Evolutionary conservation across 805 yeast species (phyloP).

Genomic region (Cephaloascus albidus): DNA sequence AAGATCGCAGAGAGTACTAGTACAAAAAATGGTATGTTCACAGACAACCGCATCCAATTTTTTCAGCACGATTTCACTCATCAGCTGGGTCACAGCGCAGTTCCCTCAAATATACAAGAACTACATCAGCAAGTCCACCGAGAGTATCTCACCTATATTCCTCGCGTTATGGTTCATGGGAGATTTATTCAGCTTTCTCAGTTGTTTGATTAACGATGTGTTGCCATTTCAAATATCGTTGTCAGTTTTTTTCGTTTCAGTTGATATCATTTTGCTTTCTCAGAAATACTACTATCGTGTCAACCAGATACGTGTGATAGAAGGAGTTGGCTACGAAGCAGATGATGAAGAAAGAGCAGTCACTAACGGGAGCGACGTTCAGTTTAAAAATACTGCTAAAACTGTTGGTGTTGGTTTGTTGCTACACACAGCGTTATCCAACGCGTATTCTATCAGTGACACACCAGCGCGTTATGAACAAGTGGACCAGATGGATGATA

Average conservation of each 20-base stretch:
- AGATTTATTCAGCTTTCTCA: conserved; percentile 21
- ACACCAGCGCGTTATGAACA: too few species aligned
- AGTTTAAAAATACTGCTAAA: too few species aligned
- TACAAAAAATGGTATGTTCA: conserved; percentile 2
- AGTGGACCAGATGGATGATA: too few species aligned
- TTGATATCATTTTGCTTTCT: conserved; percentile 26
- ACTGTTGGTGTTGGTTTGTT: neutral
- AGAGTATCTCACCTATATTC: conserved; percentile 29
- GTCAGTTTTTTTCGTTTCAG: conserved; percentile 27
- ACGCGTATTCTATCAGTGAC: too few species aligned
- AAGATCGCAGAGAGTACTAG: conserved; percentile 2
- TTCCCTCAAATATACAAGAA: conserved; percentile 28
- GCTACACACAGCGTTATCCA: neutral
- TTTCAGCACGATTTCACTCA: conserved; percentile 24
- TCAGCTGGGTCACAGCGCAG: conserved; percentile 34
- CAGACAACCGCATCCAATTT: conserved; percentile 2
- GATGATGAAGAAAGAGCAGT: neutral
- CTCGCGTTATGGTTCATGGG: conserved; percentile 32
- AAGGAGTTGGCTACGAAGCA: neutral
- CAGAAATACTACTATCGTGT: conserved; percentile 32
- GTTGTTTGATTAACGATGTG: conserved; percentile 29
- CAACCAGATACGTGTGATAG: conserved; percentile 11
- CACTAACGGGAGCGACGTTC: too few species aligned
- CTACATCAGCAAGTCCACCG: conserved; percentile 25
- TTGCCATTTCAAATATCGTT: conserved; percentile 27